Evolutionary conservation across 2,329 filamentous ascomycete genomes (phyloP), one percentile per base, ranked within the genome.

Genomic region (Chaetomium globosum): DNA sequence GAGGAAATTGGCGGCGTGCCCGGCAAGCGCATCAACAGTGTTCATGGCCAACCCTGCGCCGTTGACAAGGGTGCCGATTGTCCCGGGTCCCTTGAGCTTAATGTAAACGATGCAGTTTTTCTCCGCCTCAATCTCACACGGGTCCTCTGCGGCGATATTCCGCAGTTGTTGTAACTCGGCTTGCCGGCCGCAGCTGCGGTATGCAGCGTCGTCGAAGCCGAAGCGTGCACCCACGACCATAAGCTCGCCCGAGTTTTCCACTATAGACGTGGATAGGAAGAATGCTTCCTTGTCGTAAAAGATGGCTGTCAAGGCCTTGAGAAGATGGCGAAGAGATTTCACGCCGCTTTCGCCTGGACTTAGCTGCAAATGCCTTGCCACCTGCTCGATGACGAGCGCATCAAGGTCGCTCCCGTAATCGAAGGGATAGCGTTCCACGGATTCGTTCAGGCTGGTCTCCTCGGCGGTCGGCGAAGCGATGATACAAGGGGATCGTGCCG

Each of bases 11-110:
- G 91, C 87, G 28, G 89, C 89, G 39, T 81, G 77, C 1, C 91
- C 91, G 2, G 84, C 81, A 1, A 97, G 85, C 0, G 90, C 89
- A 75, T 97, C 93, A 66, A 93, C 87, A 0, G 92, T 96, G 75
- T 95, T 95, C 90, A 97, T 95, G 0, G 92, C 92, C 1, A 97
- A 83, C 0, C 93, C 93, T 0, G 93, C 93, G 52, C 93, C 92
- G 73, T 97, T 97, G 69, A 96, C 92, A 68, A 96, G 81, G 0
- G 90, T 96, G 46, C 92, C 93, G 61, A 96, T 88, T 67, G 87
- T 87, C 1, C 83, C 85, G 61, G 80, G 74, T 2, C 82, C 81
- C 1, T 76, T 71, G 64, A 83, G 77, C 71, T 85, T 88, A 68
- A 96, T 84, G 75, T 93, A 96, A 0, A 95, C 90, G 71, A 96